Conservation (phyloP, 805 yeast genomes). For the Candida ficus region DNA sequence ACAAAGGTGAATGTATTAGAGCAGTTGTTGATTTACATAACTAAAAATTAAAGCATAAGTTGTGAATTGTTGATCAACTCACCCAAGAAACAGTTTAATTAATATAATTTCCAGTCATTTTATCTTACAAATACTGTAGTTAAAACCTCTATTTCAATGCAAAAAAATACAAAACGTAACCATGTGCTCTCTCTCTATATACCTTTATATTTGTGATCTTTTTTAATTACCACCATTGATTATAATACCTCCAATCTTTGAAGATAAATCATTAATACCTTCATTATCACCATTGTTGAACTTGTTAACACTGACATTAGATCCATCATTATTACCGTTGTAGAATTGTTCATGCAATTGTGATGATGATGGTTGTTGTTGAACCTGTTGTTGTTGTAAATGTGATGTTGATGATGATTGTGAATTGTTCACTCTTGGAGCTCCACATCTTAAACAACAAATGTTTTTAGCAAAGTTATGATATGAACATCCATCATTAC, state of each 20-base stretch:
- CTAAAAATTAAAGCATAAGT: constrained; percentile 6
- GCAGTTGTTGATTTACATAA: constrained; percentile 61
- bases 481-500: constrained; percentile 70
- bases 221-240: constrained; percentile 11
- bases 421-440: constrained; percentile 40
- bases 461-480: constrained; percentile 91
- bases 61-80: not conserved
- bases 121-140: too few relatives aligned
- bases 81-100: too few relatives aligned
- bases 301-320: constrained; percentile 1
- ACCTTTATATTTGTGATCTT: too few relatives aligned
- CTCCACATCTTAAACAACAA: constrained; percentile 84
- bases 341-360: constrained; percentile 6
- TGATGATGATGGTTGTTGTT: constrained; percentile 7
- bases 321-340: not conserved
- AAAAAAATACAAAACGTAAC: too few relatives aligned
- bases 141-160: too few relatives aligned
- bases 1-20: constrained; percentile 88
- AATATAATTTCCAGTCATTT: too few relatives aligned
- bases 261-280: constrained; percentile 16
- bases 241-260: constrained; percentile 18
- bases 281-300: constrained; percentile 5
- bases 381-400: constrained; percentile 1
- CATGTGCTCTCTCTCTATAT: too few relatives aligned
- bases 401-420: constrained; percentile 9